Conservation (phyloP, 2,329 filamentous ascomycete species). For the Harringtonia aguacate region DNA sequence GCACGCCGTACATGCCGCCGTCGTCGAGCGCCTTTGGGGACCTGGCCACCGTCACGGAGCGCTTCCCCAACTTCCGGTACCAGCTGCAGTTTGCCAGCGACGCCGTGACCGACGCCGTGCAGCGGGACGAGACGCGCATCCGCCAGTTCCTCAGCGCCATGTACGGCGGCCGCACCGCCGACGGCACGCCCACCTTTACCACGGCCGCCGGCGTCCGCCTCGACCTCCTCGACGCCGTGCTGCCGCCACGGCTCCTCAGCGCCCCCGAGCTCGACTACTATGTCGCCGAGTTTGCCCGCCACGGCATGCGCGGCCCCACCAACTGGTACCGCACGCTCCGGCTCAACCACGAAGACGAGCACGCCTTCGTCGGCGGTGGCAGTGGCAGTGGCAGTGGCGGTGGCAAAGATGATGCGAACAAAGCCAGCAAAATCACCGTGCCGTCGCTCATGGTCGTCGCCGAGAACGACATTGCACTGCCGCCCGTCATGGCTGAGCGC, state of each 20-base stretch:
- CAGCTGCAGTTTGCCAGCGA: slow-evolving; percentile 69
- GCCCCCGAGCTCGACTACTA: slow-evolving; percentile 71
- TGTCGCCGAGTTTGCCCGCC: slow-evolving; percentile 55
- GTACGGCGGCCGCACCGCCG: slow-evolving; percentile 53
- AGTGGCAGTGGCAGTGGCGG: too few relatives aligned
- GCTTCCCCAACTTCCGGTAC: slow-evolving; percentile 65
- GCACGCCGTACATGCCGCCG: slow-evolving; percentile 62
- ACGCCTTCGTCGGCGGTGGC: slow-evolving; percentile 42
- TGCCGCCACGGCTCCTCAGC: slow-evolving; percentile 46
- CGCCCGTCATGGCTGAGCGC: slow-evolving; percentile 54
- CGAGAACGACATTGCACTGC: slow-evolving; percentile 59
- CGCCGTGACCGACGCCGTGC: slow-evolving; percentile 47
- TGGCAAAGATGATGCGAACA: too few relatives aligned
- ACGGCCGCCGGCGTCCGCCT: slow-evolving; percentile 52
- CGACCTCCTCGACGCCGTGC: slow-evolving; percentile 48
- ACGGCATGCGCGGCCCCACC: slow-evolving; percentile 67
- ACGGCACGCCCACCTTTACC: slow-evolving; percentile 42
- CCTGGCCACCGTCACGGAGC: slow-evolving; percentile 37
- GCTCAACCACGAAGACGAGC: slow-evolving; percentile 70
- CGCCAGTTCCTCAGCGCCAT: slow-evolving; percentile 59
- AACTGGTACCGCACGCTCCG: slow-evolving; percentile 79
- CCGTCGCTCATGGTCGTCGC: slow-evolving; percentile 70
- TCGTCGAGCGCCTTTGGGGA: slow-evolving; percentile 34
- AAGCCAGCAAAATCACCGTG: slow-evolving; percentile 34
- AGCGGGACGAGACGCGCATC: slow-evolving; percentile 42